Evolutionary conservation across 1,139 yeast species (phyloP).

Genomic region (Debaryomyces robertsiae): DNA sequence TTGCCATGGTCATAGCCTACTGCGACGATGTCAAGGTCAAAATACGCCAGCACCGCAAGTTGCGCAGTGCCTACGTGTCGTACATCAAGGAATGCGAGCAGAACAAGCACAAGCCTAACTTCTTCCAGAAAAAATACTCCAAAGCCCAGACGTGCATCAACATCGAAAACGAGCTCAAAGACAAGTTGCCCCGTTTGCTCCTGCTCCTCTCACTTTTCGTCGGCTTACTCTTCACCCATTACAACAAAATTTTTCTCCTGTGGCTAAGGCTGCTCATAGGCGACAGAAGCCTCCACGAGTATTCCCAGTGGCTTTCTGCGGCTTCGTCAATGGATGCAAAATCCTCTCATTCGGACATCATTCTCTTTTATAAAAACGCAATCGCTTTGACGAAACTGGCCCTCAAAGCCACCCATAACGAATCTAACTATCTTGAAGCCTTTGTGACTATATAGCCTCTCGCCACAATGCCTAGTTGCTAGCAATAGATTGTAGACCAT

Average conservation of each 20-base stretch:
- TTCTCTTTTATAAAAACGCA: constrained; percentile 12
- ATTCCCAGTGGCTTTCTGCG: constrained; percentile 1
- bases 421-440: not conserved
- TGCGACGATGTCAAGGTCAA: constrained; percentile 15
- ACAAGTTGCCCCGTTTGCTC: constrained; percentile 13
- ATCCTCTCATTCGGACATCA: constrained; percentile 14
- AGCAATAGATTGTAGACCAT: not conserved
- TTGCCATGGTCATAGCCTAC: constrained; percentile 8
- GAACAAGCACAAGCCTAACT: constrained; percentile 10
- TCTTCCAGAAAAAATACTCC: constrained; percentile 6
- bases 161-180: constrained; percentile 12
- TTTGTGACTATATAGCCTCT: constrained; percentile 1
- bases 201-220: constrained; percentile 10
- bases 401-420: constrained; percentile 4
- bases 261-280: constrained; percentile 18
- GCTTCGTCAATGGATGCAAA: constrained; percentile 3
- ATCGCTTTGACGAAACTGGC: constrained; percentile 11
- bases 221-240: constrained; percentile 3
- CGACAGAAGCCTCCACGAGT: constrained; percentile 16
- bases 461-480: no score
- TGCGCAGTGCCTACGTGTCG: constrained; percentile 10
- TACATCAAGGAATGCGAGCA: constrained; percentile 13
- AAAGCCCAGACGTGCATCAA: constrained; percentile 14
- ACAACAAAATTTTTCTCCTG: constrained; percentile 11
- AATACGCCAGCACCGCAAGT: constrained; percentile 13